These are phyloP conservation scores for Globisporangium polare DNA, from an alignment of 352 stramenopile species.

Conservation along the genomic window DNA sequence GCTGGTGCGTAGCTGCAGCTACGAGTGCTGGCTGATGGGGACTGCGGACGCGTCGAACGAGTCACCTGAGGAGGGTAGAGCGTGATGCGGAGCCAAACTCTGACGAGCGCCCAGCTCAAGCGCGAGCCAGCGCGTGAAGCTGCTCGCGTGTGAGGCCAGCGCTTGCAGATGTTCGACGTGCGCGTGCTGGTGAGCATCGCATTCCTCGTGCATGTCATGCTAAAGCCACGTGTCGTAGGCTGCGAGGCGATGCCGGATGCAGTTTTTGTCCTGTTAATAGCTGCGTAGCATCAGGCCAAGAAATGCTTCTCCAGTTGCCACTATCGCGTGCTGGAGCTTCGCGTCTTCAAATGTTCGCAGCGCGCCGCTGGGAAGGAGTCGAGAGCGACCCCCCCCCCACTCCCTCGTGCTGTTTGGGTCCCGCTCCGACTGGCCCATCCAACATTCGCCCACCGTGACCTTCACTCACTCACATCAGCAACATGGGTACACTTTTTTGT, in stretches of 20 bases:
- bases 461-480: not conserved
- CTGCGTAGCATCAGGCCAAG: too few relatives aligned
- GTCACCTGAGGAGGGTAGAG: not conserved
- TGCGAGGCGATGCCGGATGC: too few relatives aligned
- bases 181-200: not conserved
- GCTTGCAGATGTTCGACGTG: not conserved
- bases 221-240: too few relatives aligned
- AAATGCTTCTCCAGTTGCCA: too few relatives aligned
- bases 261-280: too few relatives aligned
- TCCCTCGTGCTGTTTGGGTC: too few relatives aligned
- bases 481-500: constrained; percentile 9
- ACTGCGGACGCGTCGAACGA: not conserved
- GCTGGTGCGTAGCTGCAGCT: not conserved
- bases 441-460: not conserved
- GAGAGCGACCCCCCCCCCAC: too few relatives aligned
- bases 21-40: not conserved
- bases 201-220: not conserved
- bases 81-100: constrained; percentile 4
- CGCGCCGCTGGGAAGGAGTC: too few relatives aligned
- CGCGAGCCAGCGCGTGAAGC: constrained; percentile 11
- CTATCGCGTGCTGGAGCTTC: too few relatives aligned
- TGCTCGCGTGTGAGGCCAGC: not conserved
- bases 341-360: too few relatives aligned
- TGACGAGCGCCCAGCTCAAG: too few relatives aligned
- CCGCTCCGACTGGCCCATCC: too few relatives aligned